These are phyloP conservation scores for Pascua sp. DNA, from an alignment of 1,284 basidiomycete genomes.

Conservation along the genomic window DNA sequence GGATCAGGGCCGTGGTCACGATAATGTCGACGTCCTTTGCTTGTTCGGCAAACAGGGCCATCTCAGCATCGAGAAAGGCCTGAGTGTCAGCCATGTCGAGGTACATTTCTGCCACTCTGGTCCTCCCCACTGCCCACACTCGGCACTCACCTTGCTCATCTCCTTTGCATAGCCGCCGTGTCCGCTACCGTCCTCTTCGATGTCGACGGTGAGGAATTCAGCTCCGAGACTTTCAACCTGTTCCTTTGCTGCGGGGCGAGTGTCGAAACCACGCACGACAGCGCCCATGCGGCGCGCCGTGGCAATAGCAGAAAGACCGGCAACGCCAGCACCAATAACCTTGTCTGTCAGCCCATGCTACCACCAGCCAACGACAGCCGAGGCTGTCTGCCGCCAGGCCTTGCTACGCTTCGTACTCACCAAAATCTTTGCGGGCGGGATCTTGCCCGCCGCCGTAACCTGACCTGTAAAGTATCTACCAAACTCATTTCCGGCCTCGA, in stretches of 20 bases:
- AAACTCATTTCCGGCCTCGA: slow-evolving; percentile 81
- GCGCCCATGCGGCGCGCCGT: slow-evolving; percentile 74
- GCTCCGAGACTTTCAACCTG: slow-evolving; percentile 81
- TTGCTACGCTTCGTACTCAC: slow-evolving; percentile 24
- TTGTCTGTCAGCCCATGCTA: neutral
- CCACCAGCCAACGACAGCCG: neutral
- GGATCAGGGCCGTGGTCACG: slow-evolving; percentile 61
- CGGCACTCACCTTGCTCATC: slow-evolving; percentile 68
- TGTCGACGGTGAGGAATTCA: slow-evolving; percentile 72
- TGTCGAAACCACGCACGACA: slow-evolving; percentile 79
- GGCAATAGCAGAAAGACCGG: slow-evolving; percentile 76
- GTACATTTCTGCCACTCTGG: neutral
- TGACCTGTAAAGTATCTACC: slow-evolving; percentile 82
- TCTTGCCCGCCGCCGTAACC: slow-evolving; percentile 73
- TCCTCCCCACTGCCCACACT: neutral
- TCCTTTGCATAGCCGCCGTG: slow-evolving; percentile 81
- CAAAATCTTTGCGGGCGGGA: slow-evolving; percentile 77
- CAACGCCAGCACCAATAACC: slow-evolving; percentile 78
- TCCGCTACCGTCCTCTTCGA: slow-evolving; percentile 74
- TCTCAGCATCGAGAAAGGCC: slow-evolving; percentile 74
- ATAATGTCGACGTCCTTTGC: slow-evolving; percentile 81
- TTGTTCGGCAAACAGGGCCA: slow-evolving; percentile 79
- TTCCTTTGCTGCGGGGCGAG: slow-evolving; percentile 73
- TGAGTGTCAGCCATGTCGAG: slow-evolving; percentile 9
- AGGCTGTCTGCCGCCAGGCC: neutral